phyloP scores from a whole-genome alignment of 2,329 filamentous ascomycete genomes.

The Fusarium euwallaceae region DNA sequence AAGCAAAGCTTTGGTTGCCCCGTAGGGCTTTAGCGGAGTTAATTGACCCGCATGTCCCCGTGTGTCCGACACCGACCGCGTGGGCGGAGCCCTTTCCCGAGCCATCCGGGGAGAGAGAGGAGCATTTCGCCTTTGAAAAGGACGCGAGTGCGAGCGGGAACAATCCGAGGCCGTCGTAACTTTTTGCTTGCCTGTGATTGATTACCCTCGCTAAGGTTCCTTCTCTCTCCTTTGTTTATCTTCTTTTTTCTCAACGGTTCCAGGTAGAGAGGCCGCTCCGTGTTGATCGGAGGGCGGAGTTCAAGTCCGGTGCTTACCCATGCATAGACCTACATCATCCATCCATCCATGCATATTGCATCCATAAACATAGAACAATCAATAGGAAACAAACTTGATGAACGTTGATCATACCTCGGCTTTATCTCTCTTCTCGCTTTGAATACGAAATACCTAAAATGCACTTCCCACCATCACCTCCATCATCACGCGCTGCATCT shows the following conservation, averaged over 20 bases:
- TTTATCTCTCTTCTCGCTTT: background rate
- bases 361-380: background rate
- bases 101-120: constrained; percentile 8
- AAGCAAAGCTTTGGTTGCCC: constrained; percentile 1
- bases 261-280: background rate
- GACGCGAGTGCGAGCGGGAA: background rate
- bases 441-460: constrained; percentile 1
- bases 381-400: background rate
- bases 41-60: constrained; percentile 6
- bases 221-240: background rate
- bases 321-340: background rate
- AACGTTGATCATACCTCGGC: background rate
- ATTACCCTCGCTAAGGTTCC: background rate
- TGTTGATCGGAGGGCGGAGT: background rate
- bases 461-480: background rate
- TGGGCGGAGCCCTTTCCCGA: constrained; percentile 1
- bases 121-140: background rate
- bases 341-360: background rate
- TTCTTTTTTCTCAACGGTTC: background rate
- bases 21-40: constrained; percentile 30
- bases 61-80: background rate
- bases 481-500: background rate
- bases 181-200: background rate
- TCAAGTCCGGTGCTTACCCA: background rate
- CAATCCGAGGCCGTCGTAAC: background rate